phyloP scores from a whole-genome alignment of 768 basidiomycete species.

The Pseudohyphozyma bogoriensis region DNA sequence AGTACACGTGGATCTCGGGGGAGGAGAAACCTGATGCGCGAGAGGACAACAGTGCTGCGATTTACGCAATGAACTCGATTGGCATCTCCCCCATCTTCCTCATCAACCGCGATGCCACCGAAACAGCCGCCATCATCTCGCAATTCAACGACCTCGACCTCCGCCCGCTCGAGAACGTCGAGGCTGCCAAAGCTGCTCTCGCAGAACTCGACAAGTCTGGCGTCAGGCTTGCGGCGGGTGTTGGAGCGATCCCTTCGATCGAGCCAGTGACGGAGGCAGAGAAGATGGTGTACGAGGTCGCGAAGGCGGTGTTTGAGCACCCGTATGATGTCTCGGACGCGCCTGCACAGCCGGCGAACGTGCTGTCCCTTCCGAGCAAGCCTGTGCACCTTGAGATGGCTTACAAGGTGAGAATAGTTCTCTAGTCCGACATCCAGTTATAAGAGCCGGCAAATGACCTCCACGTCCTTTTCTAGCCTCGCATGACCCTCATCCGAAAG shows the following conservation, averaged over 20 bases:
- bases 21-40: too few relatives aligned
- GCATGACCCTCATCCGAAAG: constrained; percentile 6
- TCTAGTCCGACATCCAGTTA: background rate
- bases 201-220: background rate
- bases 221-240: constrained; percentile 2
- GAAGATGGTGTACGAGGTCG: constrained; percentile 20
- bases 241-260: constrained; percentile 18
- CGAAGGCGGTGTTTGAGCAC: constrained; percentile 3
- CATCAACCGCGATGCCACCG: constrained; percentile 12
- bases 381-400: constrained; percentile 12
- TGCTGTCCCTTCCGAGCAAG: background rate
- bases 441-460: background rate
- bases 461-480: constrained; percentile 4
- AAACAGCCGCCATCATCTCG: background rate
- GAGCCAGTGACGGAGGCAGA: constrained; percentile 13
- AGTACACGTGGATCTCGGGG: too few relatives aligned
- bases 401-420: constrained; percentile 17
- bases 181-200: constrained; percentile 1
- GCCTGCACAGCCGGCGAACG: background rate
- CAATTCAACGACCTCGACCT: constrained; percentile 2
- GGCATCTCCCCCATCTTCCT: constrained; percentile 15
- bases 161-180: background rate
- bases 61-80: constrained; percentile 9
- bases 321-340: background rate
- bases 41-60: too few relatives aligned